Evolutionary conservation across 164 flowering plant genomes (phyloP), one percentile per base, ranked within the genome.

Genomic region (Warburgia ugandensis): DNA sequence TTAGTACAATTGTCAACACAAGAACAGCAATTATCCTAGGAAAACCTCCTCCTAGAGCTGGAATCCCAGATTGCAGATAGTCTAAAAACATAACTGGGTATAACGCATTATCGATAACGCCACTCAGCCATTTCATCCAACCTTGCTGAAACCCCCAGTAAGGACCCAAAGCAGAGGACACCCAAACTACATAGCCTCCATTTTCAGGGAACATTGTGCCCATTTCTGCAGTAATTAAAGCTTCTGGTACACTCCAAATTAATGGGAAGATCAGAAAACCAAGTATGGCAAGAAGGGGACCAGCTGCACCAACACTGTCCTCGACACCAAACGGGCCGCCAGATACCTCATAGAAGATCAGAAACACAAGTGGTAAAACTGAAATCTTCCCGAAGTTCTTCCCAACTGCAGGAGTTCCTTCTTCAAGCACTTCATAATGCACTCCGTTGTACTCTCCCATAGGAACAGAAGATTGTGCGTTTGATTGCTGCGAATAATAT

Each of bases 101-200:
- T 1, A 78, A 41, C 22, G 84, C 84, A 58, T 78, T 78, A 55
- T 78, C 84, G n/a, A 78, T 78, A 19, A 78, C 80, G 27, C 83
- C 83, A 59, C 83, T 76, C n/a, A 76, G 63, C 83, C 83, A 76
- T 61, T 78, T 78, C 80, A 76, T 71, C 80, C 80, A 76, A 16
- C 83, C 83, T 54, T 71, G 78, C 57, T 76, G 80, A 53, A 78
- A 78, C 3, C 83, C 83, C 80, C 80, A 78, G 30, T 33, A 78
- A 35, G 73, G 73, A 22, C 81, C 84, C 42, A 78, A 63, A 19
- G 77, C 84, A 6, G 80, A 44, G 14, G 84, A 69, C 12, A 78
- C 84, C 81, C 84, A 78, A 13, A 74, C 74, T 13, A 78, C 84
- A 54, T 76, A 76, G 5, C 84, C 84, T 20, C 81, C 78, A 65